Evolutionary conservation across 148 eudicot species (phyloP).

Genomic region (Suaeda aralocaspica): DNA sequence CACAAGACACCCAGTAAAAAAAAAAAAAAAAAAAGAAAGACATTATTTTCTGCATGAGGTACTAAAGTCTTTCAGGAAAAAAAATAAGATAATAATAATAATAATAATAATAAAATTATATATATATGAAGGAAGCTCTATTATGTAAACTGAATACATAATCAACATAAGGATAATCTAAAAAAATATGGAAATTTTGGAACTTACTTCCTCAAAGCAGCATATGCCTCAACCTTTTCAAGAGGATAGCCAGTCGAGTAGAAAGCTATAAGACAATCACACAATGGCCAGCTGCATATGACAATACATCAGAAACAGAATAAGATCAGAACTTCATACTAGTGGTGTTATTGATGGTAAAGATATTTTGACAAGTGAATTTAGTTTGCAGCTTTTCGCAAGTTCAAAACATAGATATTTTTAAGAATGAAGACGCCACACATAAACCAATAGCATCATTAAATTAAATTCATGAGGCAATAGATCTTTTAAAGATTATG

Average conservation of each 20-base stretch:
- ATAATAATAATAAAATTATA: too few species aligned
- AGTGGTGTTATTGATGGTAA: neutral
- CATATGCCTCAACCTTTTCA: slow-evolving; percentile 84
- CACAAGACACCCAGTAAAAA: neutral
- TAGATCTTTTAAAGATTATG: too few species aligned
- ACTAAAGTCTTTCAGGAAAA: neutral
- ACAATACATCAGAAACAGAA: slow-evolving; percentile 5
- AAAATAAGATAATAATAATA: neutral
- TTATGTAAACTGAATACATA: neutral
- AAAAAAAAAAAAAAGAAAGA: too few species aligned
- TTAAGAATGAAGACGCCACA: too few species aligned
- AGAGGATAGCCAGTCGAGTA: slow-evolving; percentile 90
- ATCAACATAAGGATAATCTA: neutral
- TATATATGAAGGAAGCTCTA: neutral
- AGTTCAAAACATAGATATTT: neutral
- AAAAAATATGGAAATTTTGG: neutral
- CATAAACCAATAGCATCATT: too few species aligned
- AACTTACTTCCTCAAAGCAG: slow-evolving; percentile 76
- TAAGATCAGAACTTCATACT: neutral
- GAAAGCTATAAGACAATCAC: slow-evolving; percentile 95
- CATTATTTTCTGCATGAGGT: neutral
- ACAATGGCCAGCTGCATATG: slow-evolving; percentile 88
- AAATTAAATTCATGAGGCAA: too few species aligned
- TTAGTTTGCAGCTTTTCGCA: neutral
- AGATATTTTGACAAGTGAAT: neutral